These are phyloP conservation scores for Sonneratia caseolaris DNA, from an alignment of 345 rosid genomes.

Conservation along the genomic window DNA sequence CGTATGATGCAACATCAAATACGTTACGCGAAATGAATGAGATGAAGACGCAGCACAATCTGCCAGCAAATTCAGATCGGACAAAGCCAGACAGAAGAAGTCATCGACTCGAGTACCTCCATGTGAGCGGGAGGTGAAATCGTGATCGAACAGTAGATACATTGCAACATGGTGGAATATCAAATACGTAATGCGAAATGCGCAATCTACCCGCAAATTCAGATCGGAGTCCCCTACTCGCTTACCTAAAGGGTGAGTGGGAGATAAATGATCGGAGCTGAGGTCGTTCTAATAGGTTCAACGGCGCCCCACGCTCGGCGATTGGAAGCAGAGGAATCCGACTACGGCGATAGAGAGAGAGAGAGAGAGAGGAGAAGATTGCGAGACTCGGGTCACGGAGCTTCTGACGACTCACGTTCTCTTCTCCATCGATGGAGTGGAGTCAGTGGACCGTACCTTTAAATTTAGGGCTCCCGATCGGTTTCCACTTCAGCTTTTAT, in stretches of 20 bases:
- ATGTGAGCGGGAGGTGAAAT: background rate
- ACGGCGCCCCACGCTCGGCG: background rate
- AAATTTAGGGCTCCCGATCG: conserved; percentile 2
- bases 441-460: background rate
- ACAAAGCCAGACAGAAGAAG: background rate
- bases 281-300: background rate
- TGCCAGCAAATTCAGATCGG: background rate
- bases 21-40: background rate
- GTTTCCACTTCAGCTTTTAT: background rate
- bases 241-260: background rate
- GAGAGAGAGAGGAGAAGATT: background rate
- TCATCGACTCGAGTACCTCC: background rate
- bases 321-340: background rate
- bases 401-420: background rate
- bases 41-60: background rate
- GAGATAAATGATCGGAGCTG: background rate
- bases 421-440: background rate
- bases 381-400: background rate
- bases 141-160: background rate
- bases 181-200: background rate
- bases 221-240: background rate
- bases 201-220: background rate
- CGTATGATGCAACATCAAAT: background rate
- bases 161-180: background rate
- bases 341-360: background rate